Conservation (phyloP, 1,139 yeast species). For the Oligophagozyma castellii region DNA sequence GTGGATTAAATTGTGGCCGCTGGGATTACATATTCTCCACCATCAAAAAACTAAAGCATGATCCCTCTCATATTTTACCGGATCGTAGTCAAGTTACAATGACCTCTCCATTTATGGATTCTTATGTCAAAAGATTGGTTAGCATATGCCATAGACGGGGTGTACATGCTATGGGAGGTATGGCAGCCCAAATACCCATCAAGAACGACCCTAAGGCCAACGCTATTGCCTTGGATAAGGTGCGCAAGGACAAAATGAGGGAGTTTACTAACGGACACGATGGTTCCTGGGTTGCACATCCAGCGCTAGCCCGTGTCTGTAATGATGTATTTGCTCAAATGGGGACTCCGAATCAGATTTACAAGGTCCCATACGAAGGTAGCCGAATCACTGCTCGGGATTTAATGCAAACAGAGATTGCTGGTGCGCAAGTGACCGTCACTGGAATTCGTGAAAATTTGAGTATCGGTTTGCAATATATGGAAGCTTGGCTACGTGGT, state of each 20-base stretch:
- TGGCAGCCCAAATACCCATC: slow-evolving; percentile 68
- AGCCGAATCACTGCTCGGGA: slow-evolving; percentile 38
- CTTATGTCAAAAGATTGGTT: slow-evolving; percentile 50
- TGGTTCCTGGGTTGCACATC: slow-evolving; percentile 78
- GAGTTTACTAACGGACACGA: slow-evolving; percentile 65
- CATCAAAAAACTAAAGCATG: slow-evolving; percentile 45
- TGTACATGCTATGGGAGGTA: slow-evolving; percentile 67
- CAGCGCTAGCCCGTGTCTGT: slow-evolving; percentile 61
- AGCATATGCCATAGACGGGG: slow-evolving; percentile 53
- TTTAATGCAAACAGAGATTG: slow-evolving; percentile 49
- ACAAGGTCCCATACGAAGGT: slow-evolving; percentile 32
- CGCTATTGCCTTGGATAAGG: slow-evolving; percentile 46
- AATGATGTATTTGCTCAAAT: slow-evolving; percentile 55
- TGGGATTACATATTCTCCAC: slow-evolving; percentile 61
- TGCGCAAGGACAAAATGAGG: slow-evolving; percentile 51
- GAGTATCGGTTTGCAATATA: slow-evolving; percentile 58
- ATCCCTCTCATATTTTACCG: slow-evolving; percentile 44
- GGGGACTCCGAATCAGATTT: slow-evolving; percentile 71
- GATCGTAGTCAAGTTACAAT: slow-evolving; percentile 57
- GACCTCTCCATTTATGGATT: slow-evolving; percentile 60
- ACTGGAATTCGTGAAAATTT: slow-evolving; percentile 56
- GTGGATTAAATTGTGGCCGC: slow-evolving; percentile 59
- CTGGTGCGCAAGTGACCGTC: slow-evolving; percentile 46
- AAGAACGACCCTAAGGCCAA: slow-evolving; percentile 48
- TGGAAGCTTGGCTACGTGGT: slow-evolving; percentile 73